Evolutionary conservation across 495 filamentous ascomycete genomes (phyloP).

Genomic region (Aspergillus campestris): DNA sequence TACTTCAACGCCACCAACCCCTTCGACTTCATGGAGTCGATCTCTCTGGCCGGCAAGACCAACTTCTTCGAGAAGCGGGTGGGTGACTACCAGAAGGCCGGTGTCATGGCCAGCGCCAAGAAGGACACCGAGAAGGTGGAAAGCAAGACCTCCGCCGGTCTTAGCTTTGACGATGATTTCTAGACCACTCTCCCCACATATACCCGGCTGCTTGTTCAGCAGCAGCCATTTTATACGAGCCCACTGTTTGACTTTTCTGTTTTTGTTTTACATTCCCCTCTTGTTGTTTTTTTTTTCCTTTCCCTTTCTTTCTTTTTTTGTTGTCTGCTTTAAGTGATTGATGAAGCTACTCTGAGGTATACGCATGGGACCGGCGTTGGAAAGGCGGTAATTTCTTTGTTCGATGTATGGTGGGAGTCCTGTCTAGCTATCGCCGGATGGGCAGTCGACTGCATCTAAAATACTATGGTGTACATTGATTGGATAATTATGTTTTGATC

Average conservation of each 20-base stretch:
- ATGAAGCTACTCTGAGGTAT: constrained; percentile 25
- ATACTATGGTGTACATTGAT: constrained; percentile 15
- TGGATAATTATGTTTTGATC: constrained; percentile 5
- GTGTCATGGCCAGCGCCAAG: constrained; percentile 91
- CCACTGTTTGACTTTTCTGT: constrained; percentile 4
- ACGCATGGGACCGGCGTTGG: constrained; percentile 37
- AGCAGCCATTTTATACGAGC: constrained; percentile 17
- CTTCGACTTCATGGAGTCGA: constrained; percentile 99
- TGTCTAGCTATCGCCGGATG: constrained; percentile 10
- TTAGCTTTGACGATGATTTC: constrained; percentile 96
- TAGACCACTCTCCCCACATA: constrained; percentile 40
- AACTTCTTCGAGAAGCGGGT: constrained; percentile 99
- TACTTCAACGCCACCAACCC: constrained; percentile 88
- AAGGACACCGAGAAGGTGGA: constrained; percentile 59
- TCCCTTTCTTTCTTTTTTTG: constrained; percentile 10
- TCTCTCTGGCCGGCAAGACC: constrained; percentile 96
- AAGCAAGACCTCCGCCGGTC: constrained; percentile 54
- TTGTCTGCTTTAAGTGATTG: constrained; percentile 13
- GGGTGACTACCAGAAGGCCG: constrained; percentile 98
- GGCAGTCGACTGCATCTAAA: constrained; percentile 24
- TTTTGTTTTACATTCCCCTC: constrained; percentile 19
- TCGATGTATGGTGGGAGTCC: constrained; percentile 7
- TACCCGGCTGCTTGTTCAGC: constrained; percentile 18
- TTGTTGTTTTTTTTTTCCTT: constrained; percentile 9
- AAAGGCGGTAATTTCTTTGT: constrained; percentile 14